These are phyloP conservation scores for Penicillium sp. DNA, from an alignment of 2,329 filamentous ascomycete species.

Conservation along the genomic window DNA sequence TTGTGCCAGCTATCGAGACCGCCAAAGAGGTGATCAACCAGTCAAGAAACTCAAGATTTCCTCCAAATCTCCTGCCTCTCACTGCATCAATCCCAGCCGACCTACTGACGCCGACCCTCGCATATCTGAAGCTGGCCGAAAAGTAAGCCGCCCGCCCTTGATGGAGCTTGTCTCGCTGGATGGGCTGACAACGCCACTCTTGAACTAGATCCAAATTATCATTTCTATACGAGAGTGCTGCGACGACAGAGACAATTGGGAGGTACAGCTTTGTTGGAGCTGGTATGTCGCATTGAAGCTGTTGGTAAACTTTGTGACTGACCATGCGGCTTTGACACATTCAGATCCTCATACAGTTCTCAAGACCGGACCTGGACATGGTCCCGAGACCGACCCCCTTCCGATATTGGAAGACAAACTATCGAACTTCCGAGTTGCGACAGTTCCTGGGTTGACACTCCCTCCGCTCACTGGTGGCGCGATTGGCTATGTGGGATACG, in stretches of 20 bases:
- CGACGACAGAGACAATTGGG: slow-evolving; percentile 87
- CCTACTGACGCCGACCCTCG: slow-evolving; percentile 90
- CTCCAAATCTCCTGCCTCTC: slow-evolving; percentile 80
- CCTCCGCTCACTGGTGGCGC: slow-evolving; percentile 90
- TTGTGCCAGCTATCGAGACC: slow-evolving; percentile 67
- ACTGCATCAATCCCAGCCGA: slow-evolving; percentile 88
- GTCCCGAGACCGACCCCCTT: slow-evolving; percentile 81
- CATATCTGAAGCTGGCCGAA: slow-evolving; percentile 87
- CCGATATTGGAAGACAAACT: slow-evolving; percentile 76
- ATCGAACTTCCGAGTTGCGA: slow-evolving; percentile 75
- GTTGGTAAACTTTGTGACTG: not conserved
- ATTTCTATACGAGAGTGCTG: slow-evolving; percentile 94
- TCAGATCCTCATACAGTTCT: slow-evolving; percentile 74
- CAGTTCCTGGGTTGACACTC: slow-evolving; percentile 79
- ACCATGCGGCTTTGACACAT: not conserved
- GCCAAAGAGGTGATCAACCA: slow-evolving; percentile 61
- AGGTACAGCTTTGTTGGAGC: slow-evolving; percentile 95
- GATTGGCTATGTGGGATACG: slow-evolving; percentile 96
- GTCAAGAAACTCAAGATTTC: slow-evolving; percentile 56
- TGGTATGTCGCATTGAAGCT: slow-evolving; percentile 48
- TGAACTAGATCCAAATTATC: slow-evolving; percentile 70
- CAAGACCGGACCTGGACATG: slow-evolving; percentile 85
- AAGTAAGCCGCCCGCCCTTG: slow-evolving; percentile 57
- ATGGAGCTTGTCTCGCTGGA: slow-evolving; percentile 13
- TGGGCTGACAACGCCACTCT: slow-evolving; percentile 17